Conservation (phyloP, 2,329 filamentous ascomycete species). For the Aspergillus ochraceus region DNA sequence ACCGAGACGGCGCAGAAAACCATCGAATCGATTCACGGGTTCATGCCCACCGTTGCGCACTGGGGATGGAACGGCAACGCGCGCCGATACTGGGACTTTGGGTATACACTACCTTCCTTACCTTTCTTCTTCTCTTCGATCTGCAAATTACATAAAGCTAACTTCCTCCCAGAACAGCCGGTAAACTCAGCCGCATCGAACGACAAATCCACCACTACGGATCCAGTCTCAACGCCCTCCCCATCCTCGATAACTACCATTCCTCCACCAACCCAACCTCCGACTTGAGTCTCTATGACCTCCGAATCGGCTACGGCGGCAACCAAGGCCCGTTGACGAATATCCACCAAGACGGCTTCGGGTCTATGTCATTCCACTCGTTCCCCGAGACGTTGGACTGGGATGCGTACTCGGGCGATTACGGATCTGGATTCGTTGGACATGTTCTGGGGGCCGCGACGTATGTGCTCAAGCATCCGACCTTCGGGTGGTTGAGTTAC, state of each 20-base stretch:
- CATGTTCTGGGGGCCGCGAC: slow-evolving; percentile 43
- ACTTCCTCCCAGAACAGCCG: slow-evolving; percentile 34
- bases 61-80: slow-evolving; percentile 66
- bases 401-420: slow-evolving; percentile 55
- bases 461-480: neutral
- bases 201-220: slow-evolving; percentile 63
- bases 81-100: slow-evolving; percentile 61
- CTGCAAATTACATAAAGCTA: no score
- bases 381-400: slow-evolving; percentile 52
- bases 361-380: slow-evolving; percentile 57
- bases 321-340: slow-evolving; percentile 55
- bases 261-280: slow-evolving; percentile 17
- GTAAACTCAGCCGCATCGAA: slow-evolving; percentile 44
- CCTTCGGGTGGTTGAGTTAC: neutral
- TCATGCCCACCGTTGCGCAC: slow-evolving; percentile 58
- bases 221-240: slow-evolving; percentile 58
- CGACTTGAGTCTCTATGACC: slow-evolving; percentile 38
- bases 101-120: slow-evolving; percentile 22
- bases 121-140: neutral
- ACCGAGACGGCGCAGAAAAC: slow-evolving; percentile 51
- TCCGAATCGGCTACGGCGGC: slow-evolving; percentile 58
- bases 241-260: slow-evolving; percentile 55
- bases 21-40: slow-evolving; percentile 56
- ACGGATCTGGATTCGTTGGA: slow-evolving; percentile 57
- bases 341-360: slow-evolving; percentile 57